Conservation (phyloP, 2,329 filamentous ascomycete genomes). For the Talaromyces sp. region DNA sequence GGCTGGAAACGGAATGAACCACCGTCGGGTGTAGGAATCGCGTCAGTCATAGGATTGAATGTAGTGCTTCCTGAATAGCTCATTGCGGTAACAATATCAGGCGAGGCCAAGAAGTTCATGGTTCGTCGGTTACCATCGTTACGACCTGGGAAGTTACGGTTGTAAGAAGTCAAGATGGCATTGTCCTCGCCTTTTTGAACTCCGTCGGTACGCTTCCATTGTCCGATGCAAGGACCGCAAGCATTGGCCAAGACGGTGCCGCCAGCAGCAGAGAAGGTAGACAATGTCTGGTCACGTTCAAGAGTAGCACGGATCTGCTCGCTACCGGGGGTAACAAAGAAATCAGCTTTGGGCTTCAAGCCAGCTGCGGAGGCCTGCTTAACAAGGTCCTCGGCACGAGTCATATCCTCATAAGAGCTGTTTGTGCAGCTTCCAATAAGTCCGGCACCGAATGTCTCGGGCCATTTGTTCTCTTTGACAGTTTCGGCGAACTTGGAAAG, state of each 20-base stretch:
- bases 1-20: slow-evolving; percentile 80
- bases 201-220: slow-evolving; percentile 90
- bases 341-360: slow-evolving; percentile 81
- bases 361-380: slow-evolving; percentile 89
- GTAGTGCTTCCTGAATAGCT: slow-evolving; percentile 86
- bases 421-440: slow-evolving; percentile 98
- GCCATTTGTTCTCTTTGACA: slow-evolving; percentile 83
- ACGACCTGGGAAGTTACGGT: slow-evolving; percentile 94
- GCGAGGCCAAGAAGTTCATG: slow-evolving; percentile 98
- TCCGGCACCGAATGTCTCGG: slow-evolving; percentile 82
- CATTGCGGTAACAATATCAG: slow-evolving; percentile 95
- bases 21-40: slow-evolving; percentile 74
- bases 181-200: slow-evolving; percentile 82
- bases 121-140: slow-evolving; percentile 96
- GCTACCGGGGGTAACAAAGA: slow-evolving; percentile 94
- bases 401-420: slow-evolving; percentile 99
- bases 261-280: slow-evolving; percentile 80
- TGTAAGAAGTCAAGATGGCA: slow-evolving; percentile 95
- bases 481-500: slow-evolving; percentile 84
- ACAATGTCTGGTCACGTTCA: slow-evolving; percentile 80
- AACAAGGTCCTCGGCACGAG: slow-evolving; percentile 84
- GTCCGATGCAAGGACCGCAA: slow-evolving; percentile 88
- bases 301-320: slow-evolving; percentile 96
- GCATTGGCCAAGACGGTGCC: slow-evolving; percentile 91
- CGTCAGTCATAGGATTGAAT: slow-evolving; percentile 93